Conservation (phyloP, 176 grass and related monocot genomes). For the Rhynchospora breviuscula region DNA sequence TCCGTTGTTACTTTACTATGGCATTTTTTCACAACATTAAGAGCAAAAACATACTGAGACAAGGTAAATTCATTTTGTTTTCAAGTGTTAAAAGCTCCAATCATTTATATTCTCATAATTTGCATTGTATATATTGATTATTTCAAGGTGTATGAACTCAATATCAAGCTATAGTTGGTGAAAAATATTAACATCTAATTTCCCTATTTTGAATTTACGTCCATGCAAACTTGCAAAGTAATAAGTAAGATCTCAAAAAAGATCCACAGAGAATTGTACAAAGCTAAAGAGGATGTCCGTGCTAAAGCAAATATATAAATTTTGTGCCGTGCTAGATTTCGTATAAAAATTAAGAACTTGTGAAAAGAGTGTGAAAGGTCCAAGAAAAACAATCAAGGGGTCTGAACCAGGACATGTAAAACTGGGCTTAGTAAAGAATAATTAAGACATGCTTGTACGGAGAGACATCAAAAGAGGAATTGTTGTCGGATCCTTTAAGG, state of each 20-base stretch:
- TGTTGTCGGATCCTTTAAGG: neutral
- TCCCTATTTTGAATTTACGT: no score
- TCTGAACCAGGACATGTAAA: neutral
- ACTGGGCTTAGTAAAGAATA: neutral
- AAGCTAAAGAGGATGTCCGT: no score
- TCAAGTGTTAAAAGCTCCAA: neutral
- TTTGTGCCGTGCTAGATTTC: neutral
- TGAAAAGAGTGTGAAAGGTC: neutral
- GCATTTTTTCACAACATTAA: neutral
- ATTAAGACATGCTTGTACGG: constrained; percentile 17
- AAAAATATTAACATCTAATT: neutral
- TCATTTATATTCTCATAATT: neutral
- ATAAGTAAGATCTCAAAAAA: no score
- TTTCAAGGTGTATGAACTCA: neutral
- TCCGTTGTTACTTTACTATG: neutral
- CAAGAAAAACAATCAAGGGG: neutral
- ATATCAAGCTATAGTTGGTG: neutral
- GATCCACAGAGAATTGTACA: no score
- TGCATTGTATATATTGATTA: neutral
- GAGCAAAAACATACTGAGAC: neutral
- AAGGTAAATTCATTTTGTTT: neutral
- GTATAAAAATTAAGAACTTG: neutral
- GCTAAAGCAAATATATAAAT: neutral
- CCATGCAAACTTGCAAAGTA: no score
- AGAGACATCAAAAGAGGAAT: constrained; percentile 3